Percentiles rank a stretch among this genome's conserved stretches.
phyloP scores from a whole-genome alignment of 441 rosid species.

The Cnidoscolus chayamansa region DNA sequence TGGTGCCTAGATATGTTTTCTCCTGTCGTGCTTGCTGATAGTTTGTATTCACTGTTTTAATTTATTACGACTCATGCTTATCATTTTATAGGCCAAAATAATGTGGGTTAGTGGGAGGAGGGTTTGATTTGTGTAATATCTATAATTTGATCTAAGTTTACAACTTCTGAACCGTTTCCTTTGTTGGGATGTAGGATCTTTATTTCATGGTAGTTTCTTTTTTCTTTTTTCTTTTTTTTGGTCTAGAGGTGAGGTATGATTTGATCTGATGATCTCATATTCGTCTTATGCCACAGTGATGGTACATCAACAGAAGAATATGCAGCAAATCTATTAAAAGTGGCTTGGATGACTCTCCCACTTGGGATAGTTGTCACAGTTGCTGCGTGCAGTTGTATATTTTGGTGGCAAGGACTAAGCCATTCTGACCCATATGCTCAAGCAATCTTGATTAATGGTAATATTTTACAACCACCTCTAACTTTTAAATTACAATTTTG shows the following conservation, averaged over 20 bases:
- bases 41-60: not conserved
- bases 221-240: not conserved
- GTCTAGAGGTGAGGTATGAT: not conserved
- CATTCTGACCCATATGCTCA: conserved; percentile 56
- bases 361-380: conserved; percentile 60
- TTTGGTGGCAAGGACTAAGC: conserved; percentile 83
- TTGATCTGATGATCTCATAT: not conserved
- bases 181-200: not conserved
- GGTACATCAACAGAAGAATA: conserved; percentile 40
- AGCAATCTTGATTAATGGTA: conserved; percentile 86
- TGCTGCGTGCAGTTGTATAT: conserved; percentile 56
- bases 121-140: not conserved
- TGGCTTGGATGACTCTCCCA: conserved; percentile 81
- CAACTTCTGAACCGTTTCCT: not conserved
- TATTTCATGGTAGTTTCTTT: not conserved
- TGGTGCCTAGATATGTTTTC: not conserved
- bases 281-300: conserved; percentile 42
- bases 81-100: not conserved
- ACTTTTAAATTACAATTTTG: too few species aligned
- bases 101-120: not conserved
- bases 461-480: conserved; percentile 5
- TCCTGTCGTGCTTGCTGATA: not conserved
- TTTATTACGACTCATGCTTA: not conserved
- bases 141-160: not conserved
- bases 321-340: conserved; percentile 54